A percentile compares a stretch with the other conserved stretches of the same genome.
phyloP scores from a whole-genome alignment of 2,329 filamentous ascomycete species.

The Neopestalotiopsis rosae region DNA sequence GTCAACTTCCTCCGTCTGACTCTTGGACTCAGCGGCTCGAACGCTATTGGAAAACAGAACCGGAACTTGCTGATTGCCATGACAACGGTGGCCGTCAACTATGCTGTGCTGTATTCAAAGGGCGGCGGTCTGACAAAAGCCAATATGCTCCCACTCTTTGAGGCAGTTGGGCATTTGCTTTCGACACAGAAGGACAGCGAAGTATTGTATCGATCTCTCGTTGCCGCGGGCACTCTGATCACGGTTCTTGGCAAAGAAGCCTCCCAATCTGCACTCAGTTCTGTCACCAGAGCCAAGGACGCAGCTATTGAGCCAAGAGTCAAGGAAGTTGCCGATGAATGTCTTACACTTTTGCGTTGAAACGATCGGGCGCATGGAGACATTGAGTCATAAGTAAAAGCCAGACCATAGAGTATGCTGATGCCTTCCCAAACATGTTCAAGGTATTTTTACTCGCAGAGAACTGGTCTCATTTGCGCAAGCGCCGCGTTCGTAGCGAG shows the following conservation, averaged over 20 bases:
- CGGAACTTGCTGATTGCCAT: constrained; percentile 84
- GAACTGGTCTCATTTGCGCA: too few species aligned
- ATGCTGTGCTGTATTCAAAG: constrained; percentile 71
- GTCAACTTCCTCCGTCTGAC: constrained; percentile 69
- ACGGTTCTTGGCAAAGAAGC: constrained; percentile 57
- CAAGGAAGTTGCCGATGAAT: constrained; percentile 52
- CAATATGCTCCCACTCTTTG: constrained; percentile 58
- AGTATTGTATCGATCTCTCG: constrained; percentile 80
- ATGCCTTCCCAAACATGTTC: too few species aligned
- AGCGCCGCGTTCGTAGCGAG: too few species aligned
- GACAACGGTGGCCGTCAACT: constrained; percentile 84
- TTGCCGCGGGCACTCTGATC: constrained; percentile 81
- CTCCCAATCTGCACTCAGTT: constrained; percentile 47
- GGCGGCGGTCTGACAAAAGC: constrained; percentile 39
- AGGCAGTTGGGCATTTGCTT: constrained; percentile 68
- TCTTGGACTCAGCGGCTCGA: constrained; percentile 53
- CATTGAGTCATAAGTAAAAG: neutral
- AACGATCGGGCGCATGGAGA: neutral
- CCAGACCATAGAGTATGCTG: neutral
- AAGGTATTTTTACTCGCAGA: too few species aligned
- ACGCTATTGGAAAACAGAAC: constrained; percentile 62
- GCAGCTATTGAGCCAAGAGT: constrained; percentile 53
- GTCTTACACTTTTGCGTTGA: constrained; percentile 42
- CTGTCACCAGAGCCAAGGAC: constrained; percentile 49
- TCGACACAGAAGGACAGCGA: constrained; percentile 76